Conservation (phyloP, 768 basidiomycete genomes). For the Tylopilus cervinicoccineus region DNA sequence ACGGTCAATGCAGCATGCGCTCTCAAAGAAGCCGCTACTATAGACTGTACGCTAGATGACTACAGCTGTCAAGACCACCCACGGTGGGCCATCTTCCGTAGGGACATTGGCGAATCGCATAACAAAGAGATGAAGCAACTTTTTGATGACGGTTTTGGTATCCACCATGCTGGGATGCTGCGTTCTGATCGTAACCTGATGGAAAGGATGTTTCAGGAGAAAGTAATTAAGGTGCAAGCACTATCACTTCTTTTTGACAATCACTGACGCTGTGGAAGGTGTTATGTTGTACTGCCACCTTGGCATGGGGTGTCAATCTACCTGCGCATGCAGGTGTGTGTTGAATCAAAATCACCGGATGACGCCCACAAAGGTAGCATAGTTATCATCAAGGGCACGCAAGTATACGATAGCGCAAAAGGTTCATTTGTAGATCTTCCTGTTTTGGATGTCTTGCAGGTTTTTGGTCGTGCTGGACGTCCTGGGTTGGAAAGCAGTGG, state of each 20-base stretch:
- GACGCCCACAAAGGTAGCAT: constrained; percentile 8
- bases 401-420: constrained; percentile 88
- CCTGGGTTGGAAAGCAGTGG: constrained; percentile 88
- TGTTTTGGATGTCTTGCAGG: constrained; percentile 92
- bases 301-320: constrained; percentile 99
- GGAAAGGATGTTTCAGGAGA: constrained; percentile 89
- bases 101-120: constrained; percentile 71
- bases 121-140: constrained; percentile 98
- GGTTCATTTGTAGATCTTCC: constrained; percentile 92
- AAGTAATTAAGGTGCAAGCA: constrained; percentile 76
- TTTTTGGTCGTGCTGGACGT: constrained; percentile 94
- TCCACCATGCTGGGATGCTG: constrained; percentile 98
- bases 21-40: constrained; percentile 69
- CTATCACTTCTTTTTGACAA: not conserved
- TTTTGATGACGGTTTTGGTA: constrained; percentile 90
- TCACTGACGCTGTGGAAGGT: constrained; percentile 50
- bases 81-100: constrained; percentile 69
- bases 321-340: constrained; percentile 89
- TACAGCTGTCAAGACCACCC: constrained; percentile 84
- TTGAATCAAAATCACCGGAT: constrained; percentile 4
- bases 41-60: constrained; percentile 68
- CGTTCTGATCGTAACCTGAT: constrained; percentile 91
- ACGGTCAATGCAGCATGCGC: constrained; percentile 89
- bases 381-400: constrained; percentile 98
- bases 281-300: constrained; percentile 94